These are phyloP conservation scores for Phytophthora constricta DNA, from an alignment of 352 stramenopile genomes.

Conservation along the genomic window DNA sequence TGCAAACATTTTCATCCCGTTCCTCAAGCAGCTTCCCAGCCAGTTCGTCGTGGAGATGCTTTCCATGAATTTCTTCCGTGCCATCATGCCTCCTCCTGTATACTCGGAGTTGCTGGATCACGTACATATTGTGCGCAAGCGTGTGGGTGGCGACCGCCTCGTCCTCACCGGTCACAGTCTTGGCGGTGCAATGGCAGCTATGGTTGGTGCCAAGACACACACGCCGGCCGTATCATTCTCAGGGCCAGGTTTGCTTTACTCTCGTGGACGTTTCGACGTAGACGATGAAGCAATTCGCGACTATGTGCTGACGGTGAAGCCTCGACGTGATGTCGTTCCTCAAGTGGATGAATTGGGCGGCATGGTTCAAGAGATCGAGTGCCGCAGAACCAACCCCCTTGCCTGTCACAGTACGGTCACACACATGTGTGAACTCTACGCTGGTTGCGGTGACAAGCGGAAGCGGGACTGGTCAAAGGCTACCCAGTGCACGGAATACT, in stretches of 20 bases:
- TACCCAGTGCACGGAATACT: constrained; percentile 75
- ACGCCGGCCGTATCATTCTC: constrained; percentile 86
- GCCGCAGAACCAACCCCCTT: constrained; percentile 74
- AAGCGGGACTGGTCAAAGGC: constrained; percentile 81
- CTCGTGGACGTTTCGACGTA: constrained; percentile 77
- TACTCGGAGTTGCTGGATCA: constrained; percentile 78
- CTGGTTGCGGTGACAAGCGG: constrained; percentile 79
- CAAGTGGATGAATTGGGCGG: constrained; percentile 82
- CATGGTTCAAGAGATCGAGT: constrained; percentile 91
- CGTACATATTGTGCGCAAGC: constrained; percentile 59
- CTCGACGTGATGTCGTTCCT: constrained; percentile 77
- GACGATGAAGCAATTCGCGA: constrained; percentile 76
- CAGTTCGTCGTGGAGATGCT: constrained; percentile 85
- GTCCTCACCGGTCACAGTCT: constrained; percentile 88
- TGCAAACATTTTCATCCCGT: constrained; percentile 85
- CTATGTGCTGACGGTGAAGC: constrained; percentile 90
- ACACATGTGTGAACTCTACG: constrained; percentile 87
- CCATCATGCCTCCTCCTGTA: constrained; percentile 80
- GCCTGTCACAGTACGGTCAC: constrained; percentile 86
- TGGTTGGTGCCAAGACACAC: constrained; percentile 86
- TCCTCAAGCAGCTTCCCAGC: constrained; percentile 84
- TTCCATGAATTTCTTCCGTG: constrained; percentile 74
- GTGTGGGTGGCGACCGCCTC: constrained; percentile 69
- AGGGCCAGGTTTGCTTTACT: constrained; percentile 79
- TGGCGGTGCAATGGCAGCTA: constrained; percentile 83